Percentiles rank a stretch among this genome's conserved stretches.
Conservation (phyloP, 139 green algal species). For the Pleodorina starrii region DNA sequence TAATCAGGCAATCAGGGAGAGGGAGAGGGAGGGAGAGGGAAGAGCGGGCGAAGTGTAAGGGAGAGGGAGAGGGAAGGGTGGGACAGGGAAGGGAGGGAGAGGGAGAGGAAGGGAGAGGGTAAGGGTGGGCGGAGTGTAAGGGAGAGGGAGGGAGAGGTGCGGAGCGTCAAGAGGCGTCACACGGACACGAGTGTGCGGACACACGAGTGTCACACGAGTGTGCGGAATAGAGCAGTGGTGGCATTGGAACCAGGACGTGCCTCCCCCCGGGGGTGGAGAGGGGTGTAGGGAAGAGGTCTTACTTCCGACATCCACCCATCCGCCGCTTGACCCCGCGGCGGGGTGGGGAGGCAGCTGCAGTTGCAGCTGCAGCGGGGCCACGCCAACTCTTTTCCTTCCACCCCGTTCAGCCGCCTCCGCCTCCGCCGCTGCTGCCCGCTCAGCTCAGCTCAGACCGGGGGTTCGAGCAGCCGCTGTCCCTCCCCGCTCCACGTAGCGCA, state of each 20-base stretch:
- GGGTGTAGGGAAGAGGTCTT: too few relatives aligned
- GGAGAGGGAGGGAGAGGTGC: not conserved
- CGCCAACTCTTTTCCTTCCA: too few relatives aligned
- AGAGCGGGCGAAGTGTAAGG: not conserved
- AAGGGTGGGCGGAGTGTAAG: not conserved
- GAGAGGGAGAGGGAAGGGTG: not conserved
- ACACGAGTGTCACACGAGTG: not conserved
- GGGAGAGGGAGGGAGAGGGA: not conserved
- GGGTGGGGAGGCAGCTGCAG: too few relatives aligned
- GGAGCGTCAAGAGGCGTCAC: not conserved
- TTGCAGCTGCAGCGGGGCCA: too few relatives aligned
- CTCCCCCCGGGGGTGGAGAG: too few relatives aligned
- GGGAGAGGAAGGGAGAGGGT: not conserved
- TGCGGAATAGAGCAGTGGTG: too few relatives aligned
- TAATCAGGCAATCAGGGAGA: not conserved
- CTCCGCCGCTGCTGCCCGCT: not conserved
- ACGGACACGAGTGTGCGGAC: not conserved
- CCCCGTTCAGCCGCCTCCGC: too few relatives aligned
- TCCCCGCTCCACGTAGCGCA: not conserved
- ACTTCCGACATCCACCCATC: too few relatives aligned
- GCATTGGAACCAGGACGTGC: too few relatives aligned
- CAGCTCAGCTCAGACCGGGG: not conserved
- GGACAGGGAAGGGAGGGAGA: not conserved
- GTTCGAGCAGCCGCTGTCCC: not conserved
- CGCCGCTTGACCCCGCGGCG: too few relatives aligned